Evolutionary conservation across 192 early-diverging fungal genomes (phyloP).

Genomic region (Dispira simplex): DNA sequence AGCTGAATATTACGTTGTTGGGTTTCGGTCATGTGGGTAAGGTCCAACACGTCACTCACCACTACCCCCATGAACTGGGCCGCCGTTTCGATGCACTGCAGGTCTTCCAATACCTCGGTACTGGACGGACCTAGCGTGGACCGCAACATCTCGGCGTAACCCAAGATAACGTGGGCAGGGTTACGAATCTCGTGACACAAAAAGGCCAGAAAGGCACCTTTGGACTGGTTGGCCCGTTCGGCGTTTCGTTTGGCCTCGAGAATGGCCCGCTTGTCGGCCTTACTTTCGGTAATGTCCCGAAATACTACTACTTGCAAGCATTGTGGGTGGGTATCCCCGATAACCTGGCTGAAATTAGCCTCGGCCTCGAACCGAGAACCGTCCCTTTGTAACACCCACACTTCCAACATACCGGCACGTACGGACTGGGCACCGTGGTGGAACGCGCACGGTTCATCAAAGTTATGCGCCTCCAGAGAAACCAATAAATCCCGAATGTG

Average conservation of each 20-base stretch:
- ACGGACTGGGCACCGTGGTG: conserved; percentile 9
- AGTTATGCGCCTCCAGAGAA: not conserved
- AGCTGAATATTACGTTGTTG: conserved; percentile 13
- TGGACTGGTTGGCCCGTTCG: conserved; percentile 14
- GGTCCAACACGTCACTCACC: conserved; percentile 16
- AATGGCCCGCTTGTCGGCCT: conserved; percentile 10
- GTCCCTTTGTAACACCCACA: conserved; percentile 13
- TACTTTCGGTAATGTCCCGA: conserved; percentile 15
- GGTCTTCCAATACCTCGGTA: conserved; percentile 14
- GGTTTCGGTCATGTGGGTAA: conserved; percentile 15
- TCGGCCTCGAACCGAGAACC: conserved; percentile 14
- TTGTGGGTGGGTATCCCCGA: conserved; percentile 13
- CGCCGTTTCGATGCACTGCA: conserved; percentile 14
- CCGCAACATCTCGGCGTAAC: conserved; percentile 14
- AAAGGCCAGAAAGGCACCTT: conserved; percentile 19
- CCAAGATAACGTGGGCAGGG: conserved; percentile 19
- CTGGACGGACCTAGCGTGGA: conserved; percentile 10
- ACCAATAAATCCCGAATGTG: conserved; percentile 8
- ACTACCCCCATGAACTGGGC: conserved; percentile 18
- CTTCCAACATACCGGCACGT: conserved; percentile 13
- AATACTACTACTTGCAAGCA: conserved; percentile 18
- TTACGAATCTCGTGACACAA: conserved; percentile 23
- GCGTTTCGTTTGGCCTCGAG: conserved; percentile 19
- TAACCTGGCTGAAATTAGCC: conserved; percentile 19
- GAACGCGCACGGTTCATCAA: conserved; percentile 4